A percentile compares a stretch with the other conserved stretches of the same genome.
phyloP scores from a whole-genome alignment of 108 stramenopile genomes.

The Epithemia pelagica region DNA sequence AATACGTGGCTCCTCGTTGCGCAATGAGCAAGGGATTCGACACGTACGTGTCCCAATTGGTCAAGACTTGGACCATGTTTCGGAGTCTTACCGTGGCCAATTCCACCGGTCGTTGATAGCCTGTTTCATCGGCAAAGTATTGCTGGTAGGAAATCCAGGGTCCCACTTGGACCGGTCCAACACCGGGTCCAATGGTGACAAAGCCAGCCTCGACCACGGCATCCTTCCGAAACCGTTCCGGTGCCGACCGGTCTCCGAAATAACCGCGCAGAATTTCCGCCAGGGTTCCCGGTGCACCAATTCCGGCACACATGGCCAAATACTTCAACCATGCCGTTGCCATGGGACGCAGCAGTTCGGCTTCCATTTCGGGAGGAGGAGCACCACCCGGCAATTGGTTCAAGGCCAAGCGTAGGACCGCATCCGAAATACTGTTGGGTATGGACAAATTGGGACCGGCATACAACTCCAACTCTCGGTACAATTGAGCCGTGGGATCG shows the following conservation, averaged over 20 bases:
- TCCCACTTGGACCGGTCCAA: too few species aligned
- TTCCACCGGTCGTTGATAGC: constrained; percentile 68
- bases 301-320: constrained; percentile 74
- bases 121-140: constrained; percentile 29
- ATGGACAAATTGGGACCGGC: constrained; percentile 49
- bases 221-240: constrained; percentile 50
- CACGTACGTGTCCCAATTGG: constrained; percentile 55
- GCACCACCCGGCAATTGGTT: too few species aligned
- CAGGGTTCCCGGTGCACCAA: constrained; percentile 58
- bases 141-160: too few species aligned
- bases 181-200: constrained; percentile 18
- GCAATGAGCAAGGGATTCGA: constrained; percentile 30
- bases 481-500: constrained; percentile 34
- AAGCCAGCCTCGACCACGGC: constrained; percentile 33
- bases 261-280: constrained; percentile 63
- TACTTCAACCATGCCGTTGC: constrained; percentile 78
- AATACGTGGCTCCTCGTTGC: constrained; percentile 44
- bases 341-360: too few species aligned
- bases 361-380: too few species aligned
- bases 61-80: constrained; percentile 61
- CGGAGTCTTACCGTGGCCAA: constrained; percentile 64
- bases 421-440: neutral
- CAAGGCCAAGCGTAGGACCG: too few species aligned
- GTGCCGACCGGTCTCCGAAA: constrained; percentile 53
- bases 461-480: constrained; percentile 28